Evolutionary conservation across 768 basidiomycete genomes (phyloP).

Genomic region (Suillus americanus): DNA sequence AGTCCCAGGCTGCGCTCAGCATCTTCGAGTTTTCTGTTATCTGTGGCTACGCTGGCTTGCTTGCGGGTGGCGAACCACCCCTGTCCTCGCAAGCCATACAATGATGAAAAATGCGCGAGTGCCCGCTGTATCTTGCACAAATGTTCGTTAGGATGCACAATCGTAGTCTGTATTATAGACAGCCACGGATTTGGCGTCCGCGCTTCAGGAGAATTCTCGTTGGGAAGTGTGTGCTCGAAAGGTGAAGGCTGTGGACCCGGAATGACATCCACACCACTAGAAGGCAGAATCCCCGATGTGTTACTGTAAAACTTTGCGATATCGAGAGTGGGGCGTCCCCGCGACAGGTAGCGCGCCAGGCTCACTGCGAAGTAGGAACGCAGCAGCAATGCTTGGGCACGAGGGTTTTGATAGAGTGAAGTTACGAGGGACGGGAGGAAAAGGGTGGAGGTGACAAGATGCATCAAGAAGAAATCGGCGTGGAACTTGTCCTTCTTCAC

Average conservation of each 20-base stretch:
- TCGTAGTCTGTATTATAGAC: constrained; percentile 31
- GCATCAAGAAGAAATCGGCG: constrained; percentile 70
- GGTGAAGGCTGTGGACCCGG: constrained; percentile 10
- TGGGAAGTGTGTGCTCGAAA: constrained; percentile 6
- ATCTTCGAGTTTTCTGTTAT: constrained; percentile 16
- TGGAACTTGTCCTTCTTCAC: constrained; percentile 40
- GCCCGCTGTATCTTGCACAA: constrained; percentile 25
- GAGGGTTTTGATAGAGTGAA: constrained; percentile 26
- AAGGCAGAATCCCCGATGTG: constrained; percentile 18
- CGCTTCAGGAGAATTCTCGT: constrained; percentile 14
- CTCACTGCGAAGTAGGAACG: constrained; percentile 27
- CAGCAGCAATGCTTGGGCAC: constrained; percentile 27
- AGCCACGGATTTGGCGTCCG: constrained; percentile 35
- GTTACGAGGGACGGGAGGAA: constrained; percentile 55
- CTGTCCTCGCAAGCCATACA: constrained; percentile 17
- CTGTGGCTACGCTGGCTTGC: constrained; percentile 8
- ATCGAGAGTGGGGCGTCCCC: constrained; percentile 34
- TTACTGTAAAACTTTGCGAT: constrained; percentile 30
- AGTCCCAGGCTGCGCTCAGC: constrained; percentile 24
- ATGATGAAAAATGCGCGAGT: constrained; percentile 22
- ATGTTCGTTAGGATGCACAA: constrained; percentile 32
- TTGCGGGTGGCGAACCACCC: constrained; percentile 14
- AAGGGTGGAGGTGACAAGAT: constrained; percentile 65
- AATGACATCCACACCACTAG: constrained; percentile 13
- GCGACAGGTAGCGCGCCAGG: constrained; percentile 31